Evolutionary conservation across 768 basidiomycete genomes (phyloP), one percentile per base, ranked within the genome.

Genomic region (Kondoa subrosea): DNA sequence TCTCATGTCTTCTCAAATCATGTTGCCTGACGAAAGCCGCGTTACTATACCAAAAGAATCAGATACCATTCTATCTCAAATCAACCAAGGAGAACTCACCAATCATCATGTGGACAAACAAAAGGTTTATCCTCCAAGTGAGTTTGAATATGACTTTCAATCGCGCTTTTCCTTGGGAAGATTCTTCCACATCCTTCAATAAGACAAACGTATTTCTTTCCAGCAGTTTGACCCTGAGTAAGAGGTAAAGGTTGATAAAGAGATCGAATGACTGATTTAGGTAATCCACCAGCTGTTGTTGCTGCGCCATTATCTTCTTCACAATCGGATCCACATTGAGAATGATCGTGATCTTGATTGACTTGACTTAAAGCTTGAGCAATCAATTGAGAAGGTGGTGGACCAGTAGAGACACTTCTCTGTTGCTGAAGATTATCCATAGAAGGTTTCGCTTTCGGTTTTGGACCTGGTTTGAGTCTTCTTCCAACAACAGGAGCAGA

Each of bases 41-140:
- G 50, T 75, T 70, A 72, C 78, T 78, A 66, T 17, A 50, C 4
- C n/a, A 65, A 57, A n/a, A 56, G 26, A 30, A 32, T 29, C 21
- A 63, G 16, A 2, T 25, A 30, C 75, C 78, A 71, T 65, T 78
- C 78, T 78, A 79, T 56, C 76, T 76, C 64, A 40, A 17, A 60
- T n/a, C n/a, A n/a, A 30, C 26, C 29, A 17, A 59, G 8, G 14
- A n/a, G 30, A n/a, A 76, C 79, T 72, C 64, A 79, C 78, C 79
- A 80, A 57, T 76, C 76, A n/a, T 71, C 69, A 32, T 74, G 75
- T 0, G 73, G 70, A 67, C 80, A 80, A 1, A 76, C 71, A 69
- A 75, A 79, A 15, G 79, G 80, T 74, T 79, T 80, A 74, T 79
- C 78, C 68, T 78, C 78, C 17, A 80, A 72, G 69, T 80, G 80